Evolutionary conservation across 169 alveolate genomes (phyloP).

Genomic region (Eimeria acervulina): DNA sequence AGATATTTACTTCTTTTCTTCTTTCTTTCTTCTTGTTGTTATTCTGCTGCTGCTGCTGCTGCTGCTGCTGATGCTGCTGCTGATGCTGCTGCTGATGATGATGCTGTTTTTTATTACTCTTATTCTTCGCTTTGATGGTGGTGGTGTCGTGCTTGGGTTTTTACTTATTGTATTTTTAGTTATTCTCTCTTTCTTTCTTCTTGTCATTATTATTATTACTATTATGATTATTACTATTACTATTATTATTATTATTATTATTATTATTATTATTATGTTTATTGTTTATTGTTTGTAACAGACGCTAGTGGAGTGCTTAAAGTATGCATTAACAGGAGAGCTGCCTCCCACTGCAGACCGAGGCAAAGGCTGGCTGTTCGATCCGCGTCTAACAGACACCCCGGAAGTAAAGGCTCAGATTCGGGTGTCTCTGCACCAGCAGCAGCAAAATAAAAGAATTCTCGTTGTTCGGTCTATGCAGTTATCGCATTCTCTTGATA

Average conservation of each 20-base stretch:
- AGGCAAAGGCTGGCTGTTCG: conserved; percentile 97
- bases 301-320: conserved; percentile 97
- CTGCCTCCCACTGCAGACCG: conserved; percentile 97
- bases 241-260: too few relatives aligned
- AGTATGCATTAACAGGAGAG: conserved; percentile 96
- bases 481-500: conserved; percentile 88
- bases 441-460: conserved; percentile 79
- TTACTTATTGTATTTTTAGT: too few relatives aligned
- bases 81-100: too few relatives aligned
- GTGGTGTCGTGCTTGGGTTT: too few relatives aligned
- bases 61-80: too few relatives aligned
- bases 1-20: background rate
- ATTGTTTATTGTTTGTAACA: conserved; percentile 54
- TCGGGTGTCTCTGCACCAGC: conserved; percentile 86
- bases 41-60: too few relatives aligned
- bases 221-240: too few relatives aligned
- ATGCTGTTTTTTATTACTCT: too few relatives aligned
- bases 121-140: too few relatives aligned
- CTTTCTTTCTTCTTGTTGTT: too few relatives aligned
- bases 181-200: too few relatives aligned
- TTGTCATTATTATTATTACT: too few relatives aligned
- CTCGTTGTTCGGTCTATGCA: conserved; percentile 92
- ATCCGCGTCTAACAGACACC: conserved; percentile 92
- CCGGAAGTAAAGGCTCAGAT: conserved; percentile 95
- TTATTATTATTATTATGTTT: background rate